Evolutionary conservation across 371 early-diverging fungal genomes (phyloP).

Genomic region (Syncephalis plumigaleata): DNA sequence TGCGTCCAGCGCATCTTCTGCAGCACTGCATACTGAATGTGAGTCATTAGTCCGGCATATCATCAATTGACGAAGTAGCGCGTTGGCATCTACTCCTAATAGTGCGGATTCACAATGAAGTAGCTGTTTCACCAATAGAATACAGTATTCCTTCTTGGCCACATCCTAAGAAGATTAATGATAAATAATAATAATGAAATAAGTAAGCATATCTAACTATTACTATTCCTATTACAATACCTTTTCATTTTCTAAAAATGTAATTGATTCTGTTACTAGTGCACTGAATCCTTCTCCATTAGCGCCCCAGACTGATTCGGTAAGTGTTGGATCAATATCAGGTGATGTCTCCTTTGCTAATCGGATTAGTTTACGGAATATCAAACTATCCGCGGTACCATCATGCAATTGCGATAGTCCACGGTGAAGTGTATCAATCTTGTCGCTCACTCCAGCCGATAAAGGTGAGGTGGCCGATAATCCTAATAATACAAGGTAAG

Average conservation of each 20-base stretch:
- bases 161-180: not conserved
- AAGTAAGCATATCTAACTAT: not conserved
- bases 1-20: not conserved
- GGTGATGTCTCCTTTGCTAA: conserved; percentile 5
- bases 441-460: no score
- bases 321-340: not conserved
- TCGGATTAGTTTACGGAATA: conserved; percentile 4
- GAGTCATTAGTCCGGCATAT: not conserved
- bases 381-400: not conserved
- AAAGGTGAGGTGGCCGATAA: no score
- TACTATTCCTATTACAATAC: not conserved
- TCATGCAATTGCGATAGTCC: conserved; percentile 1
- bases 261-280: conserved; percentile 3
- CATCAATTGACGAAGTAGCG: not conserved
- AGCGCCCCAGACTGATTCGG: conserved; percentile 5
- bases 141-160: conserved; percentile 3
- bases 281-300: conserved; percentile 7
- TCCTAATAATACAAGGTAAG: no score
- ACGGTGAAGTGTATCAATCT: no score
- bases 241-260: conserved; percentile 4
- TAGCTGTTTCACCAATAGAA: conserved; percentile 4
- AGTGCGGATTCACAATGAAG: conserved; percentile 1
- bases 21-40: not conserved
- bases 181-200: not conserved
- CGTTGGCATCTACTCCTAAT: not conserved